Conservation (phyloP, 2,329 filamentous ascomycete genomes). For the Leptographium lundbergii region DNA sequence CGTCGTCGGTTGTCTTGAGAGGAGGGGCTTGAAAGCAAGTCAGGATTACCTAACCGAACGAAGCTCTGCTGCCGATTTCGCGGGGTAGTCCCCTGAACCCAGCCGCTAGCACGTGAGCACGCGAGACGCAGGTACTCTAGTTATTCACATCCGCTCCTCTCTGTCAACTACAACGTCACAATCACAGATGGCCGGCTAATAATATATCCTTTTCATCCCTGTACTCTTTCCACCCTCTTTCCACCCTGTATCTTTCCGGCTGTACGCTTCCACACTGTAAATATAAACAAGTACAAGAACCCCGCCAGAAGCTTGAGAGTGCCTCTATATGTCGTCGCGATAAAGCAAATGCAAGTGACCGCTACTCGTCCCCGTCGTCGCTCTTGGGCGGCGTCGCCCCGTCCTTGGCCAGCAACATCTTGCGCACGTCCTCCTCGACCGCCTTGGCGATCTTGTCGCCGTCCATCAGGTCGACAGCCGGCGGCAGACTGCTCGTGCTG, state of each 20-base stretch:
- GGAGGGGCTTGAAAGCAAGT: background rate
- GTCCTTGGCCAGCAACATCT: constrained; percentile 22
- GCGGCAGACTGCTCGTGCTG: constrained; percentile 14
- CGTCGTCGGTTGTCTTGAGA: too few relatives aligned
- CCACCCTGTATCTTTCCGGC: too few relatives aligned
- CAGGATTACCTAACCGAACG: background rate
- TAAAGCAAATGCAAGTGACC: too few relatives aligned
- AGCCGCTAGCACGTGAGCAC: background rate
- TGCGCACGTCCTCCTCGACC: constrained; percentile 30
- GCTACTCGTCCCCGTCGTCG: background rate
- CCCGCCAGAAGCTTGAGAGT: background rate
- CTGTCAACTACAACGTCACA: too few relatives aligned
- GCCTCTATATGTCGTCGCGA: too few relatives aligned
- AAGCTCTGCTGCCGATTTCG: background rate
- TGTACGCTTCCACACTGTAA: too few relatives aligned
- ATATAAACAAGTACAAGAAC: background rate
- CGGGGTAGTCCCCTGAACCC: background rate
- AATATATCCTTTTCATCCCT: too few relatives aligned
- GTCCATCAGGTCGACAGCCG: constrained; percentile 14
- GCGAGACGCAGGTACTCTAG: too few relatives aligned
- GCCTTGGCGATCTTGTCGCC: constrained; percentile 18
- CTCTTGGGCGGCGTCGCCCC: constrained; percentile 7
- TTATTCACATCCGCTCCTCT: too few relatives aligned
- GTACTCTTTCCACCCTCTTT: too few relatives aligned
- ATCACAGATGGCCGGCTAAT: too few relatives aligned